Evolutionary conservation across 208 protist genomes (phyloP), one percentile per base, ranked within the genome.

Genomic region (Trypanosoma boissoni): DNA sequence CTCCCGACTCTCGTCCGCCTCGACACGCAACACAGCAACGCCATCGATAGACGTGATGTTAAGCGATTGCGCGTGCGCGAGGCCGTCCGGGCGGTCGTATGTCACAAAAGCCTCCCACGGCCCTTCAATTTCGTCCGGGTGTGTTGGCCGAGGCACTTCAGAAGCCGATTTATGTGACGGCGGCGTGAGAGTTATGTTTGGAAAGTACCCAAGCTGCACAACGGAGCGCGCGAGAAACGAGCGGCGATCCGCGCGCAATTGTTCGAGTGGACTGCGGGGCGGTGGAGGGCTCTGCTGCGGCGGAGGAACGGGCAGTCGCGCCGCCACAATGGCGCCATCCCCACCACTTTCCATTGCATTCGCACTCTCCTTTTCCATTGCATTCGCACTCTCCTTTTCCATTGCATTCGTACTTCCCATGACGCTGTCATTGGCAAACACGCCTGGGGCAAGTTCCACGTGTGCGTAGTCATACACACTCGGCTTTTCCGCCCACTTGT

Each of bases 121-220:
- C 0, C 90, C 90, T 34, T 87, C 83, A 44, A 96, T 94, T 51
- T 96, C 90, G 50, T 96, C 90, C 1, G 90, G 86, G 74, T 96
- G 90, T 31, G 60, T 76, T 9, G 90, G 90, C 3, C 90, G 83
- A 14, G 83, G 79, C 18, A 91, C 58, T 16, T 79, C 79, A n/a
- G 76, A 72, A 16, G 52, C 68, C 0, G 20, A 55, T 14, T 44
- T 50, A 52, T 75, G 83, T 16, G 62, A 70, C 49, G 90, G 76
- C 7, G 77, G 45, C 12, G 55, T 9, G 21, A 60, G 23, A 3
- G 86, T 90, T 14, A 91, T 77, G 55, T 91, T 93, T 2, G 90
- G 90, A 55, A 92, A 96, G 58, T 96, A 83, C 12, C 76, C 78
- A 21, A 92, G 72, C 60, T 96, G 90, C 5, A 96, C 83, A 31